Percentiles rank a stretch among this genome's conserved stretches.
phyloP scores from a whole-genome alignment of 176 grass and related monocot species.

The Puccinellia tenuiflora region DNA sequence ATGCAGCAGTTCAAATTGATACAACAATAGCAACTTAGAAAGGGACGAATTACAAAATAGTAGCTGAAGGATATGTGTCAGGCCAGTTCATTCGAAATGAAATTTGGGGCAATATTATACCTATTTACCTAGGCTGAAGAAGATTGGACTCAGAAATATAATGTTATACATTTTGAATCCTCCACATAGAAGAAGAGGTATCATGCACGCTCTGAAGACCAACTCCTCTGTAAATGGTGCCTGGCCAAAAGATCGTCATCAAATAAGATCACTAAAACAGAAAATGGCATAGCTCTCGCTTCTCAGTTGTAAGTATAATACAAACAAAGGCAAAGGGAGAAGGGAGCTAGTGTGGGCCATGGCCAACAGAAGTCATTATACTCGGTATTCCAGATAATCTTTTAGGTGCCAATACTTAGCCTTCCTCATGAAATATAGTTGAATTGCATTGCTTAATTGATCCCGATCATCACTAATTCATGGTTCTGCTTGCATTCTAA shows the following conservation, averaged over 20 bases:
- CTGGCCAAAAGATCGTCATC: slow-evolving; percentile 44
- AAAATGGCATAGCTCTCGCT: background rate
- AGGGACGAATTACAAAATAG: background rate
- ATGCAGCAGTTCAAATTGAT: background rate
- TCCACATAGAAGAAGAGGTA: slow-evolving; percentile 91
- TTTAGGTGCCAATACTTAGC: background rate
- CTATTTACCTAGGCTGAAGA: slow-evolving; percentile 95
- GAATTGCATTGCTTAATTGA: background rate
- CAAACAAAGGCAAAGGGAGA: background rate
- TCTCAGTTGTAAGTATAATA: background rate
- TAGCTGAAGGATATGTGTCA: background rate
- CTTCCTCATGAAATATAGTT: background rate
- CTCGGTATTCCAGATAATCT: background rate
- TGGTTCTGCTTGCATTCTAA: background rate
- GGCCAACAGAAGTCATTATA: background rate
- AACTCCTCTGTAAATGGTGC: slow-evolving; percentile 88
- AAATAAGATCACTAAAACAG: slow-evolving; percentile 22
- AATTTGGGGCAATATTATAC: background rate
- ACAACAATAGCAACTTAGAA: background rate
- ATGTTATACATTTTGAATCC: slow-evolving; percentile 67
- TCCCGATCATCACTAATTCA: background rate
- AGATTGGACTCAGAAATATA: slow-evolving; percentile 84
- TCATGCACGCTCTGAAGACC: slow-evolving; percentile 96
- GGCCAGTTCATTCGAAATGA: background rate
- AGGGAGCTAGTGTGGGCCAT: no score